Percentiles rank a stretch among this genome's conserved stretches.
These are phyloP conservation scores for Fomitiporia mediterranea DNA, from an alignment of 1,284 basidiomycete species.

Conservation along the genomic window DNA sequence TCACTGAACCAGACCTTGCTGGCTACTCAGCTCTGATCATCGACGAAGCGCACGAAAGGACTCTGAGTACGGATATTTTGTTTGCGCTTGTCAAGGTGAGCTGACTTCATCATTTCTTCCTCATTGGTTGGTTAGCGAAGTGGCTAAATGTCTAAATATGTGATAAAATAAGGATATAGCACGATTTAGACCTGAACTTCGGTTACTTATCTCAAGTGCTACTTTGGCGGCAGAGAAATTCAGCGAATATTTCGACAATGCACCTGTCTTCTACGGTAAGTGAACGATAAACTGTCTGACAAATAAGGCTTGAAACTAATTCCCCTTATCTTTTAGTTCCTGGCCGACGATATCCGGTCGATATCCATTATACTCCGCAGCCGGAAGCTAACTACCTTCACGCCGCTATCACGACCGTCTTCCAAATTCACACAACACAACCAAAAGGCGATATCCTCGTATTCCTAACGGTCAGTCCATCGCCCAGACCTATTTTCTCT, in stretches of 20 bases:
- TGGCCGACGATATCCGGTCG: slow-evolving; percentile 95
- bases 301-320: background rate
- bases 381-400: slow-evolving; percentile 98
- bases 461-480: slow-evolving; percentile 79
- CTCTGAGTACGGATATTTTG: slow-evolving; percentile 93
- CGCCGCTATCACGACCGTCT: slow-evolving; percentile 96
- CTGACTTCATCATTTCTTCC: slow-evolving; percentile 25
- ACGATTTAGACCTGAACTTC: slow-evolving; percentile 90
- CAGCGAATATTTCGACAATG: slow-evolving; percentile 91
- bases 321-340: slow-evolving; percentile 63
- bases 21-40: slow-evolving; percentile 92
- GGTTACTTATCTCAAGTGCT: slow-evolving; percentile 91
- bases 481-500: background rate
- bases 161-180: slow-evolving; percentile 99
- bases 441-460: slow-evolving; percentile 98
- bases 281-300: slow-evolving; percentile 7
- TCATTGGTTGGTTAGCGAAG: slow-evolving; percentile 17
- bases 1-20: slow-evolving; percentile 92
- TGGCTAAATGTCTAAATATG: slow-evolving; percentile 20
- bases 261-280: slow-evolving; percentile 88
- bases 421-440: slow-evolving; percentile 99
- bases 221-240: slow-evolving; percentile 97
- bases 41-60: slow-evolving; percentile 96
- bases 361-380: slow-evolving; percentile 97
- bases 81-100: slow-evolving; percentile 95